Evolutionary conservation across 768 basidiomycete genomes (phyloP), one percentile per base, ranked within the genome.

Genomic region (Mycena epipterygia): DNA sequence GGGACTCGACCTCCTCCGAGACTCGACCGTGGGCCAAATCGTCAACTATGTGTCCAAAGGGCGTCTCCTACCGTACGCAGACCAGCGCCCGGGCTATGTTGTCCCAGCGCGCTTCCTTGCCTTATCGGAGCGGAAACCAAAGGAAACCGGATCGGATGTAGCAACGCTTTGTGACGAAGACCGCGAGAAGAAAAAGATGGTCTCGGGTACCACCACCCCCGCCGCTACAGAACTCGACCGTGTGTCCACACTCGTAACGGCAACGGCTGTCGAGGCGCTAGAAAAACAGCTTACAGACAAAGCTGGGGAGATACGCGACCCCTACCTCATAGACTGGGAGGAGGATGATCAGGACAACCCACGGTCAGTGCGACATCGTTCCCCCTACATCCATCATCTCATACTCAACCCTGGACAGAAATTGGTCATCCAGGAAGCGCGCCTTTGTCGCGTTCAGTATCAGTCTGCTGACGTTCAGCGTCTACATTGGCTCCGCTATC

Each of bases 401-500:
- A 33, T 42, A 8, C n/a, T 64, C 11, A 52, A 9, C 5, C 19
- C 32, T 14, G 23, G 13, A 44, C 66, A 76, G 76, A 27, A 79
- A 81, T 49, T 82, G 81, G 81, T 79, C 79, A 2, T 68, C 73
- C 35, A 6, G 56, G 32, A 82, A 75, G 51, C 75, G 77, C 53
- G 59, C 71, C 32, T 79, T 80, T 58, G 78, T 81, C 42, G 77
- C 79, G 23, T 77, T 76, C 48, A 73, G 75, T 35, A 79, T 81
- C 21, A 78, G 77, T 56, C 71, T 81, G 30, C 52, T 82, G 39
- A 81, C 80, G 5, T 78, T 81, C 64, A 72, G 75, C 41, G 74
- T 81, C 27, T 82, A 81, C 69, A 76, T 82, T 56, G 81, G 81
- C 60, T 78, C 79, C 29, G 77, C 77, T 17, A 81, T 82, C 78